Evolutionary conservation across 1,139 yeast species (phyloP), one percentile per base, ranked within the genome.

Genomic region (Lodderomyces theae): DNA sequence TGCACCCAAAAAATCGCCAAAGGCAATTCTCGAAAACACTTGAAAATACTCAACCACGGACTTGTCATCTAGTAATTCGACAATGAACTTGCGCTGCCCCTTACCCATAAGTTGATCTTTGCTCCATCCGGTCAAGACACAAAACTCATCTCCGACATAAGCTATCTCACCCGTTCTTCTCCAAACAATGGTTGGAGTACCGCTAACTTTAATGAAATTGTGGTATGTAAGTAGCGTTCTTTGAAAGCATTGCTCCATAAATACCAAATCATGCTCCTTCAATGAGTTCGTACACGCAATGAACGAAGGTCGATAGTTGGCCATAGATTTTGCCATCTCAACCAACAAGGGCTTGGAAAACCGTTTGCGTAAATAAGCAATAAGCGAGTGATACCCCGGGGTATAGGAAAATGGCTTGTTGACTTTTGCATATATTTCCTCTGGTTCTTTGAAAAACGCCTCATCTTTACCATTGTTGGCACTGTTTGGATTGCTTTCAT

Each of bases 111-210:
- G 61, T 45, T 82, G 84, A 32, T 80, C 83, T 49, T 77, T 75
- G 9, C 81, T 65, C 97, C 97, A 89, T 2, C 97, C 97, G 1
- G 97, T 88, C 18, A 92, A 66, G 12, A 87, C 75, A 51, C 94
- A 84, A 57, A 92, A 92, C 60, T 92, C 97, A 51, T 85, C 86
- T 9, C 96, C 95, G 3, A 90, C 95, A 45, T 89, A 90, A 0
- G 96, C 95, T 16, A 92, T 86, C 58, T 90, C 96, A 8, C 97
- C 96, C 1, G 96, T 89, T 43, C 97, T 72, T 49, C 98, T 71
- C 97, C 97, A 92, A 5, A 89, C 92, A 21, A 90, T 79, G 0
- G 97, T 89, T 0, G 97, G 97, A 0, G 97, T 90, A 0, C 97
- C 97, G 35, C 90, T 82, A 18, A 85, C 80, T 15, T 81, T 72